Evolutionary conservation across 2,329 filamentous ascomycete species (phyloP), one percentile per base, ranked within the genome.

Genomic region (Endothia cerciana): DNA sequence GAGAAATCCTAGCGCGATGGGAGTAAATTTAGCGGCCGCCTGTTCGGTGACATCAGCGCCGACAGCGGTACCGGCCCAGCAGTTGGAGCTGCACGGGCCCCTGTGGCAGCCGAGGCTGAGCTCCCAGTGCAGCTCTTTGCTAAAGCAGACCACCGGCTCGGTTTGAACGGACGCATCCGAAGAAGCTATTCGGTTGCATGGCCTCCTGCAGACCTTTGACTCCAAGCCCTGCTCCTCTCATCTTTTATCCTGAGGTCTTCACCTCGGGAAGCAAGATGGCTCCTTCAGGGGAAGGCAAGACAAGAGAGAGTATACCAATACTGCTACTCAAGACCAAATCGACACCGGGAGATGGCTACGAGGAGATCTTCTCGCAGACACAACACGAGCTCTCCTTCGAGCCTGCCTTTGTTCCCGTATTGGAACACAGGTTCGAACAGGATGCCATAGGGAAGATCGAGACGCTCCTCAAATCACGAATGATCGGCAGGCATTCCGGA

Each of bases 321-420:
- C 80, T 94, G 28, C 82, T 95, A 1, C 84, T 95, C 63, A 95
- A 95, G 77, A 94, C 92, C 2, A 89, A 85, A 72, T 94, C 91
- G 0, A 82, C 79, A 0, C 91, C 91, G 0, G 82, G 79, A 55
- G 92, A 95, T 74, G 84, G 85, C 10, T 95, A 95, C 74, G 83
- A 91, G 70, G 87, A 92, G 58, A 81, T 88, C 55, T 90, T 94
- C 73, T 79, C 81, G 51, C 74, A 74, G 45, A 73, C 79, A 58
- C 75, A 80, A 38, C 67, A 75, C 57, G 79, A 77, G 62, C 73
- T 74, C 63, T 65, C 72, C 15, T 92, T 91, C 73, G 80, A 83
- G 11, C 89, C 92, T 2, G 75, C 81, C 13, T 95, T 94, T 71
- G 86, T 95, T 1, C 92, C 92, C 0, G 91, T 95, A 0, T 80